Conservation (phyloP, 306 rosid species). For the Astragalus glycyphyllos region DNA sequence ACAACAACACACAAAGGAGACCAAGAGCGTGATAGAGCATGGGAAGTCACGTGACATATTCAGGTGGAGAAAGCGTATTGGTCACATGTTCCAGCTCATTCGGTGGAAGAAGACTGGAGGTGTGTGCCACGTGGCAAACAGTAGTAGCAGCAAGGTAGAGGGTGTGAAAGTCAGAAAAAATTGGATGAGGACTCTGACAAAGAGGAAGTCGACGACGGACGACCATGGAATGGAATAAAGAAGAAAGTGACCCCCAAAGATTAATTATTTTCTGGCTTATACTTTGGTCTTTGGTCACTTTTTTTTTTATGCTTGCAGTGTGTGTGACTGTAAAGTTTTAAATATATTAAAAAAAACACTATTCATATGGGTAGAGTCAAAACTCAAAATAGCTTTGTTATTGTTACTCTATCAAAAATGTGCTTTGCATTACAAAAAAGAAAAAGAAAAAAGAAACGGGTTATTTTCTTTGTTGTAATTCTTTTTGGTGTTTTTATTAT, state of each 20-base stretch:
- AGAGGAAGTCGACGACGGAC: slow-evolving; percentile 54
- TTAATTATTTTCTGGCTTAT: slow-evolving; percentile 12
- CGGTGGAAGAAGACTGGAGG: slow-evolving; percentile 77
- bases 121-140: slow-evolving; percentile 63
- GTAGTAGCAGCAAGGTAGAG: slow-evolving; percentile 60
- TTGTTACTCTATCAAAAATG: slow-evolving; percentile 55
- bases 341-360: slow-evolving; percentile 33
- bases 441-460: slow-evolving; percentile 27
- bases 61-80: slow-evolving; percentile 96
- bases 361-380: slow-evolving; percentile 60
- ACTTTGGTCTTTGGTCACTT: too few relatives aligned
- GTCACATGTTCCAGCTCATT: slow-evolving; percentile 85
- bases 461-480: slow-evolving; percentile 40
- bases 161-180: slow-evolving; percentile 75
- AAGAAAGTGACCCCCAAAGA: slow-evolving; percentile 46
- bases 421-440: slow-evolving; percentile 44
- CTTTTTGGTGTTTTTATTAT: not conserved
- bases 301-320: too few relatives aligned
- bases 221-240: slow-evolving; percentile 59
- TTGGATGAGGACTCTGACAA: slow-evolving; percentile 88
- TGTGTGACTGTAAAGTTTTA: slow-evolving; percentile 58
- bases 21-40: slow-evolving; percentile 88
- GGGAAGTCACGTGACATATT: slow-evolving; percentile 68
- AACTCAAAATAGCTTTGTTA: slow-evolving; percentile 59
- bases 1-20: slow-evolving; percentile 42